These are phyloP conservation scores for Discostella stelligeroides DNA, from an alignment of 108 stramenopile genomes.

Conservation along the genomic window DNA sequence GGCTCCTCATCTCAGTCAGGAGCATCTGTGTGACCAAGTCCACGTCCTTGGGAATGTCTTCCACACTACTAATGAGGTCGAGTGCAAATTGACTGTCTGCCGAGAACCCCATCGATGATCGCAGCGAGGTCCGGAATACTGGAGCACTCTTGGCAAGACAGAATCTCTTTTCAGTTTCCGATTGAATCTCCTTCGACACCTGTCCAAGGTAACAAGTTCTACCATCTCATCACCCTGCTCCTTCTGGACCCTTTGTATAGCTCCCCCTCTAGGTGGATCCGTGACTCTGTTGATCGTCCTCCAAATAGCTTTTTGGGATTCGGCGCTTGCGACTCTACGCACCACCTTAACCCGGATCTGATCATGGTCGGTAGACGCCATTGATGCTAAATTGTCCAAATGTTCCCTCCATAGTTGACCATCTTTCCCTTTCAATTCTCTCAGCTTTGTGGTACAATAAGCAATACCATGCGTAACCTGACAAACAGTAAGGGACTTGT, in stretches of 20 bases:
- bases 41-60: not conserved
- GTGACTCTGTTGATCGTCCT: not conserved
- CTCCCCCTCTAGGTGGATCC: not conserved
- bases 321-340: too few relatives aligned
- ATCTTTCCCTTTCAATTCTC: too few relatives aligned
- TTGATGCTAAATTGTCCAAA: too few relatives aligned
- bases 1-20: not conserved
- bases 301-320: not conserved
- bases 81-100: not conserved
- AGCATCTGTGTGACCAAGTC: not conserved
- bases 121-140: not conserved
- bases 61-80: not conserved
- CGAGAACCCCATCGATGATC: not conserved
- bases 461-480: too few relatives aligned
- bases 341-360: too few relatives aligned
- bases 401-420: too few relatives aligned
- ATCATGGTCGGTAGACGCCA: too few relatives aligned
- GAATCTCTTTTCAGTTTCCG: slow-evolving; percentile 1
- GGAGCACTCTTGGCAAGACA: not conserved
- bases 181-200: not conserved
- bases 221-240: not conserved
- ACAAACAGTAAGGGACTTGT: too few relatives aligned
- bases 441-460: too few relatives aligned
- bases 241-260: not conserved
- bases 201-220: not conserved